A percentile compares a stretch with the other conserved stretches of the same genome.
Evolutionary conservation across 2,329 filamentous ascomycete species (phyloP).

Genomic region (Xylaria sp.): DNA sequence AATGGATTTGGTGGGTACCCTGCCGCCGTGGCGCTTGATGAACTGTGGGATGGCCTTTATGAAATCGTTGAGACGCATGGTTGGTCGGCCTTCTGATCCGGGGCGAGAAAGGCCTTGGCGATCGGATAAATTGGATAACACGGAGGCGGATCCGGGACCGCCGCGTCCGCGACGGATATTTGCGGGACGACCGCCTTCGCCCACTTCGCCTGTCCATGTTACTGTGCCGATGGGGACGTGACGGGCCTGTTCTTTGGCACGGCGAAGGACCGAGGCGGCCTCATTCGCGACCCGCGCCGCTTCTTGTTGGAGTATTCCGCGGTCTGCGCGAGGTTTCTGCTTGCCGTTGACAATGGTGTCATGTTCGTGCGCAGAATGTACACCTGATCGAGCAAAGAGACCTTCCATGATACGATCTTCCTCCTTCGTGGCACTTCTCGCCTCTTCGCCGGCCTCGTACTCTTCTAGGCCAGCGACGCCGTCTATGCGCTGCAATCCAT

Average conservation of each 20-base stretch:
- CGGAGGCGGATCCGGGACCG: conserved; percentile 58
- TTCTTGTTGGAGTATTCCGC: conserved; percentile 78
- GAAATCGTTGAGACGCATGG: conserved; percentile 45
- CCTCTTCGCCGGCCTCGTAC: conserved; percentile 54
- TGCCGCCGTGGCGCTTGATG: conserved; percentile 76
- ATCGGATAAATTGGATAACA: conserved; percentile 63
- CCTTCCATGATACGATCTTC: conserved; percentile 85
- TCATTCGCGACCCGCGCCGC: conserved; percentile 79
- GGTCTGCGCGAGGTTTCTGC: conserved; percentile 73
- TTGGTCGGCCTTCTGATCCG: conserved; percentile 48
- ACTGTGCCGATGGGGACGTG: conserved; percentile 80
- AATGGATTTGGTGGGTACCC: conserved; percentile 80
- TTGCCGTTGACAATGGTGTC: conserved; percentile 86
- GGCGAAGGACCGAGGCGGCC: conserved; percentile 77
- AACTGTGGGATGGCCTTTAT: conserved; percentile 70
- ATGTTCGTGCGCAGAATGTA: conserved; percentile 92
- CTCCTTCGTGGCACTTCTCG: conserved; percentile 52
- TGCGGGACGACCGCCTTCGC: conserved; percentile 74
- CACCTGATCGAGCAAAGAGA: conserved; percentile 83
- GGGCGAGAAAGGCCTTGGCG: conserved; percentile 57
- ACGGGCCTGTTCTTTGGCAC: conserved; percentile 74
- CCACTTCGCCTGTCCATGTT: conserved; percentile 90
- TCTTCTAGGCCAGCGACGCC: conserved; percentile 41
- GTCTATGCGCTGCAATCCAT: conserved; percentile 44
- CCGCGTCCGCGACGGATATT: conserved; percentile 54